These are phyloP conservation scores for Phyllosticta paracitricarpa DNA, from an alignment of 2,329 filamentous ascomycete genomes.

Conservation along the genomic window DNA sequence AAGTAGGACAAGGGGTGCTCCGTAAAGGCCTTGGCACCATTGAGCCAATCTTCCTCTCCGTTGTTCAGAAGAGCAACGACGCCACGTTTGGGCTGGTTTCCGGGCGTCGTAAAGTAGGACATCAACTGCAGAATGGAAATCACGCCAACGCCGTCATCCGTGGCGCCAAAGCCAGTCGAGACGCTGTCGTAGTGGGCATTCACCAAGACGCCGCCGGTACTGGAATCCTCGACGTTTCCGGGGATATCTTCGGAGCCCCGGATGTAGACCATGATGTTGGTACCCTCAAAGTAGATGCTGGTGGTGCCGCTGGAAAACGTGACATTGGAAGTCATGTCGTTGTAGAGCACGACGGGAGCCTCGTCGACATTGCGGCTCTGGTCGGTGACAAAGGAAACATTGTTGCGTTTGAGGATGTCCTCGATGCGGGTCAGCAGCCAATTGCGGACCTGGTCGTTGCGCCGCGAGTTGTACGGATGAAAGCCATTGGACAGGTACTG, in stretches of 20 bases:
- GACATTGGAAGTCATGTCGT: constrained; percentile 70
- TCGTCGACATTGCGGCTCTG: constrained; percentile 16
- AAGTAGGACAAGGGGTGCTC: constrained; percentile 73
- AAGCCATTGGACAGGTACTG: constrained; percentile 62
- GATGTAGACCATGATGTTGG: constrained; percentile 86
- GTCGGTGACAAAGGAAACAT: constrained; percentile 35
- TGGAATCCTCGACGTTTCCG: constrained; percentile 28
- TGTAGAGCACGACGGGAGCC: constrained; percentile 54
- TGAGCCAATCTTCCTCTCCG: constrained; percentile 85
- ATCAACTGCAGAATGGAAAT: constrained; percentile 79
- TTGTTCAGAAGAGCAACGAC: constrained; percentile 87
- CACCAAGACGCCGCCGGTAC: constrained; percentile 66
- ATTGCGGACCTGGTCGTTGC: constrained; percentile 69
- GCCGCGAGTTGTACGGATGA: constrained; percentile 80
- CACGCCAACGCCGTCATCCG: constrained; percentile 86
- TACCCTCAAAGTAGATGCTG: constrained; percentile 79
- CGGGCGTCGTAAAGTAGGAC: constrained; percentile 68
- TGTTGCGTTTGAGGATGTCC: constrained; percentile 57
- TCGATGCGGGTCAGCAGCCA: constrained; percentile 66
- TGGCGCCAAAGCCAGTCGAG: constrained; percentile 83
- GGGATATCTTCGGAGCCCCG: constrained; percentile 64
- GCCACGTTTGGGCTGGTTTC: constrained; percentile 65
- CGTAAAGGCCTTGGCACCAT: constrained; percentile 76
- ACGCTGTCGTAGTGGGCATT: constrained; percentile 96
- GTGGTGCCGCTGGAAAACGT: constrained; percentile 49